Evolutionary conservation across 768 basidiomycete species (phyloP), one percentile per base, ranked within the genome.

Genomic region (Nidularia pulvinata): DNA sequence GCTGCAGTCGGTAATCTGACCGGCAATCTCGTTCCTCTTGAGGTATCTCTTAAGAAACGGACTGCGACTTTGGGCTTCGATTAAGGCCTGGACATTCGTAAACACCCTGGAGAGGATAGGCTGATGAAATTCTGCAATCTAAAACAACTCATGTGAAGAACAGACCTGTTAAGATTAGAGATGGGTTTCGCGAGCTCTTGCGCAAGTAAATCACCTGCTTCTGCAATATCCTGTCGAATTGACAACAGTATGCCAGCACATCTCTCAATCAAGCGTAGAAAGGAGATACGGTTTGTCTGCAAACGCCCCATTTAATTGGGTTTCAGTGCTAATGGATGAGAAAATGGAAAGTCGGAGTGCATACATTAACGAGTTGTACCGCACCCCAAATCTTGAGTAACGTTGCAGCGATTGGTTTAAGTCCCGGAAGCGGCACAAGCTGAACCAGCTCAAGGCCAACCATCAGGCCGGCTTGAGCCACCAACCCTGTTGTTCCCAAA

Each of bases 41-140:
- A 89, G 70, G 61, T 88, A 90, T 4, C 85, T 76, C 66, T 84
- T 85, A 56, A 91, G 67, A 67, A 89, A 89, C 0, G 87, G 83
- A 1, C 84, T 70, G 39, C 78, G 70, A 10, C 75, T 72, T 54
- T 87, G 81, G 45, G 78, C 79, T 35, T 59, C 55, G 57, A 69
- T 63, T 33, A 46, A 14, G 7, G 7, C 16, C n/a, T 14, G 30
- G 9, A 39, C 34, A 16, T 51, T 49, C 25, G 3, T 25, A 22
- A 36, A 49, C 48, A 34, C 48, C 33, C 34, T 33, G 14, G 11
- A n/a, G 19, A 36, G 10, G 33, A 13, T 25, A 14, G n/a, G 16
- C 3, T 33, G 10, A 47, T 16, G 11, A 47, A 33, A n/a, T n/a
- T 33, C 25, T 13, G 22, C 19, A 13, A 13, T 42, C 13, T 11